Percentiles rank a stretch among this genome's conserved stretches.
Evolutionary conservation across 805 yeast genomes (phyloP).

Genomic region (Pachysolen tannophilus): DNA sequence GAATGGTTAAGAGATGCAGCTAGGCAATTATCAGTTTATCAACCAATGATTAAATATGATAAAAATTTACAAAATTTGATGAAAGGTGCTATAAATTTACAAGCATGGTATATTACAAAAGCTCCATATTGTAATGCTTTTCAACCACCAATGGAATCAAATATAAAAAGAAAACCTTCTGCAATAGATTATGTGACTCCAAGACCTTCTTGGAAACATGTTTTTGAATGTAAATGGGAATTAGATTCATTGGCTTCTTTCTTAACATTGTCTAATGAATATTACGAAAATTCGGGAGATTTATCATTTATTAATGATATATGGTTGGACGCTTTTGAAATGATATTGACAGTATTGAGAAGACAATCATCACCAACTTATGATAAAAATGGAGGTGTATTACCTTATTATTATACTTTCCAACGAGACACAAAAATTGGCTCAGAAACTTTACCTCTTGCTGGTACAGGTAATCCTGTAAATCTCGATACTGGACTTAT

Average conservation of each 20-base stretch:
- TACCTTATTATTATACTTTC: conserved; percentile 53
- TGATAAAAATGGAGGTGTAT: conserved; percentile 38
- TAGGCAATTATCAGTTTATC: conserved; percentile 71
- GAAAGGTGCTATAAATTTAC: conserved; percentile 75
- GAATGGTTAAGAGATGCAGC: conserved; percentile 91
- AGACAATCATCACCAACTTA: conserved; percentile 61
- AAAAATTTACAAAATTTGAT: conserved; percentile 40
- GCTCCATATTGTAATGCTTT: conserved; percentile 89
- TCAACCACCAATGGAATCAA: conserved; percentile 65
- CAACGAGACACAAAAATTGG: conserved; percentile 69
- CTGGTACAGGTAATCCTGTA: conserved; percentile 82
- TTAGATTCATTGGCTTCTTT: conserved; percentile 82
- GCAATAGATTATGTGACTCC: conserved; percentile 64
- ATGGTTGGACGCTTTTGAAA: conserved; percentile 56
- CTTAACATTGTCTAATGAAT: conserved; percentile 66
- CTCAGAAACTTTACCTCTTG: conserved; percentile 70
- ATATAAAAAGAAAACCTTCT: conserved; percentile 39
- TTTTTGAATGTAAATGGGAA: conserved; percentile 88
- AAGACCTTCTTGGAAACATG: conserved; percentile 56
- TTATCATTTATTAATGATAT: conserved; percentile 33
- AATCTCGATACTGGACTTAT: conserved; percentile 60
- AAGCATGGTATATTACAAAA: conserved; percentile 50
- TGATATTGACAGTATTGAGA: conserved; percentile 41
- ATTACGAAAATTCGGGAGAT: conserved; percentile 41
- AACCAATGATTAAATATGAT: conserved; percentile 50